Evolutionary conservation across 2,329 filamentous ascomycete genomes (phyloP).

Genomic region (Ambrosiella cleistominuta): DNA sequence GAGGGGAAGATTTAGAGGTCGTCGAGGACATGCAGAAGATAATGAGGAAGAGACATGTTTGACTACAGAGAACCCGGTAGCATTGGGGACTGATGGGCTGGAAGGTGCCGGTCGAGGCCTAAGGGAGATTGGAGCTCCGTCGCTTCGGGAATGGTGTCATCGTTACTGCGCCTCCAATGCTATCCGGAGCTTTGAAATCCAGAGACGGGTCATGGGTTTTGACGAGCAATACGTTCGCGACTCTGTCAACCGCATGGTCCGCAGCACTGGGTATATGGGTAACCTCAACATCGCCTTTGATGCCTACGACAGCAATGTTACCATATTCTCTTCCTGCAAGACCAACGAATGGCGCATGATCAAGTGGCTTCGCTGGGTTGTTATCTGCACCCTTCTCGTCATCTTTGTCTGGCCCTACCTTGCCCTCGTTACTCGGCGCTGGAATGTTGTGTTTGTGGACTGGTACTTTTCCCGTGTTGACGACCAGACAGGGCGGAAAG

Average conservation of each 20-base stretch:
- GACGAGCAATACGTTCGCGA: conserved; percentile 35
- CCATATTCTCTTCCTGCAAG: conserved; percentile 45
- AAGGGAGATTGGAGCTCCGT: conserved; percentile 1
- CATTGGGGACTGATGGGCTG: background rate
- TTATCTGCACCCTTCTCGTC: conserved; percentile 50
- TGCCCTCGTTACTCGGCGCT: conserved; percentile 48
- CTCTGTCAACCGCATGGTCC: conserved; percentile 38
- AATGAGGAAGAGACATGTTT: conserved; percentile 16
- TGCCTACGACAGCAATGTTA: conserved; percentile 34
- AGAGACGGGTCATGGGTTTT: conserved; percentile 39
- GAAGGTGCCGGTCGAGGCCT: conserved; percentile 18
- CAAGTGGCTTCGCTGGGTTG: conserved; percentile 45
- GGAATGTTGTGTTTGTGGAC: conserved; percentile 42
- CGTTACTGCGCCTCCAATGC: conserved; percentile 43
- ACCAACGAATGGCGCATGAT: conserved; percentile 49
- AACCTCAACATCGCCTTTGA: conserved; percentile 41
- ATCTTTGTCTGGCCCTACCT: conserved; percentile 55
- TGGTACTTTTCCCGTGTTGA: conserved; percentile 36
- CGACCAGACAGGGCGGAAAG: conserved; percentile 20
- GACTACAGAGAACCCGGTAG: background rate
- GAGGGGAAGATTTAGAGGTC: conserved; percentile 5
- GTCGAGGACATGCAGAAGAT: conserved; percentile 16
- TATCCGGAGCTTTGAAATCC: conserved; percentile 39
- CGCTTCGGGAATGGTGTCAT: conserved; percentile 43
- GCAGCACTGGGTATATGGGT: conserved; percentile 50